Percentiles rank a stretch among this genome's conserved stretches.
phyloP scores from a whole-genome alignment of 2,329 filamentous ascomycete species.

The Diaporthe ilicicola region DNA sequence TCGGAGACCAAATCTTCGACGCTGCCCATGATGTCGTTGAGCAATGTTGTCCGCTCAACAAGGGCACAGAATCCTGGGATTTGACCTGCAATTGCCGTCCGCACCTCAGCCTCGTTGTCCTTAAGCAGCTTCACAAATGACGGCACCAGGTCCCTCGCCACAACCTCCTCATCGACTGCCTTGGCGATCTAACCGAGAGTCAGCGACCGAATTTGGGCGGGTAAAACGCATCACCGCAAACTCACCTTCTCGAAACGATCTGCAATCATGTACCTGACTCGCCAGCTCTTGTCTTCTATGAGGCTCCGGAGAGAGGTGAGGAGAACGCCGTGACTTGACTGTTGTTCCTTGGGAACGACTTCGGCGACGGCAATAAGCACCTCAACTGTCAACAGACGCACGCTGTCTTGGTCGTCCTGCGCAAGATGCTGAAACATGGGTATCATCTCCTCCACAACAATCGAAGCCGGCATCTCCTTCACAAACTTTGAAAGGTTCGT shows the following conservation, averaged over 20 bases:
- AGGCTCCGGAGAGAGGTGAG: constrained; percentile 89
- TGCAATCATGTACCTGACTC: constrained; percentile 98
- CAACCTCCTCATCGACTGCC: constrained; percentile 96
- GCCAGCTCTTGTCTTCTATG: constrained; percentile 99
- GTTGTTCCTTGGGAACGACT: constrained; percentile 97
- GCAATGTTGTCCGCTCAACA: constrained; percentile 84
- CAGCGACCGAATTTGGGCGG: background rate
- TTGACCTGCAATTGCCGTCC: constrained; percentile 95
- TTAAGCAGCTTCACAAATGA: constrained; percentile 98
- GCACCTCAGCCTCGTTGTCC: constrained; percentile 96
- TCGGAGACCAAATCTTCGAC: constrained; percentile 97
- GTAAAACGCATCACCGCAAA: background rate
- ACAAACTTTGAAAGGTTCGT: constrained; percentile 98
- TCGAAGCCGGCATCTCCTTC: constrained; percentile 90
- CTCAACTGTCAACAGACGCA: constrained; percentile 93
- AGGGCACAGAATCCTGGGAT: constrained; percentile 96
- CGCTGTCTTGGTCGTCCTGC: constrained; percentile 96
- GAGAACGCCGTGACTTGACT: constrained; percentile 93
- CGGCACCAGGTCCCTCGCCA: constrained; percentile 91
- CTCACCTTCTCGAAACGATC: constrained; percentile 95
- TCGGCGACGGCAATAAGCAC: constrained; percentile 96
- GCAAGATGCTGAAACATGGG: constrained; percentile 97
- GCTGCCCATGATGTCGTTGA: constrained; percentile 96
- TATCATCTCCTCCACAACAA: constrained; percentile 99
- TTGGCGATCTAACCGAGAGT: constrained; percentile 80